Base-by-base conservation (phyloP, 2,329 filamentous ascomycete species). In the Exophiala lecanii-corni region DNA sequence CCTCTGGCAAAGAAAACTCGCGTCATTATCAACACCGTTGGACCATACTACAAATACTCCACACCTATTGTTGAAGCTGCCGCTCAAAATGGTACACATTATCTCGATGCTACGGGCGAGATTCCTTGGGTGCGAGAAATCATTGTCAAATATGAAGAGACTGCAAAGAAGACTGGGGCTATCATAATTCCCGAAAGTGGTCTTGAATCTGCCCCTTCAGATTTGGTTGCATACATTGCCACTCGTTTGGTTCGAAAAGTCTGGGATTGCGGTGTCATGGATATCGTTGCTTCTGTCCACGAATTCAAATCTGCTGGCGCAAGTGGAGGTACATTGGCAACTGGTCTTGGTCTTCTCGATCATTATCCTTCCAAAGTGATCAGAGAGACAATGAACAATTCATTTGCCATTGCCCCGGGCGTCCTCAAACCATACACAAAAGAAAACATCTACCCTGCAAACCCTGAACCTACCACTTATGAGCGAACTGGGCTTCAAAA, bases 51-150 rank as follows among this genome's bases (percentile, higher is more conserved):
- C 64, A 64, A 75, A 41, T 80, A 82, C 59, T 81, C 80, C n/a
- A 74, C 75, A 21, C 75, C 75, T 1, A 76, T 82, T 3, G 71
- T 85, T 6, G 75, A 79, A 53, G 80, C 80, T 5, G 84, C 80
- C 57, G 79, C 77, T 3, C 68, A 73, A 39, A 75, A 72, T 51
- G 80, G 81, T 4, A 84, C 81, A 3, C 80, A 84, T 59, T 84
- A 84, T 55, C 62, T 84, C 41, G 81, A 84, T 59, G 75, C 73
- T 36, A 82, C 80, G 4, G 81, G 80, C 36, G 80, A 84, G 58
- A 71, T 75, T 1, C 76, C 78, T 2, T 84, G 80, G 79, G 69
- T 81, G 28, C 72, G 73, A 49, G 71, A 78, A 35, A 80, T 83
- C 65, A 71, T 82, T 43, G 61, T 72, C 15, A 77, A 79, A 55